These are phyloP conservation scores for Kodamaea fukazawae DNA, from an alignment of 805 yeast genomes.

Conservation along the genomic window DNA sequence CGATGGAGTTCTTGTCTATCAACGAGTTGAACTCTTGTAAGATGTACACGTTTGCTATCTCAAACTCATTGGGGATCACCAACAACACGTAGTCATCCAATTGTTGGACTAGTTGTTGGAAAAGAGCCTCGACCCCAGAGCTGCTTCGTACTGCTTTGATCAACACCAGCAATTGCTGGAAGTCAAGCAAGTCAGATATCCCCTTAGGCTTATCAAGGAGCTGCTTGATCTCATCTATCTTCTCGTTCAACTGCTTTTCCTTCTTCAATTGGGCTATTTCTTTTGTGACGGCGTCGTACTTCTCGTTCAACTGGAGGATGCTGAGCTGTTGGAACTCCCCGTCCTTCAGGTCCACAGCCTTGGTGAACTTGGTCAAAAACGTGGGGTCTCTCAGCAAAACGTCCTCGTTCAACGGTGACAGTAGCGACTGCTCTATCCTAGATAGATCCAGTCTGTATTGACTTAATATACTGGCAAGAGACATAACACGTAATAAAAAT, in stretches of 20 bases:
- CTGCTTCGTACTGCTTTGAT: slow-evolving; percentile 4
- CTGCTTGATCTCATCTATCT: slow-evolving; percentile 6
- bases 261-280: slow-evolving; percentile 6
- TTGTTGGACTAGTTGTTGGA: slow-evolving; percentile 10
- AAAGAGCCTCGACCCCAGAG: neutral
- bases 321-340: slow-evolving; percentile 3
- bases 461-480: slow-evolving; percentile 1
- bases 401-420: neutral
- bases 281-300: slow-evolving; percentile 4
- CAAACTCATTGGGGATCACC: slow-evolving; percentile 20
- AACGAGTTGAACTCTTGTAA: slow-evolving; percentile 13
- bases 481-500: slow-evolving; percentile 1
- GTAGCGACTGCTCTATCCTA: neutral
- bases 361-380: slow-evolving; percentile 5
- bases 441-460: slow-evolving; percentile 4
- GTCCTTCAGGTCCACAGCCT: slow-evolving; percentile 2
- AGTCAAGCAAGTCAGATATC: slow-evolving; percentile 14
- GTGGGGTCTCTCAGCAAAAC: slow-evolving; percentile 4
- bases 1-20: slow-evolving; percentile 9
- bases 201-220: slow-evolving; percentile 10
- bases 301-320: slow-evolving; percentile 10
- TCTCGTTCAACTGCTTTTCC: neutral
- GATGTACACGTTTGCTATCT: slow-evolving; percentile 9
- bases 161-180: slow-evolving; percentile 12
- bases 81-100: slow-evolving; percentile 17